Conservation (phyloP, 164 flowering plant genomes). For the Kingdonia uniflora region DNA sequence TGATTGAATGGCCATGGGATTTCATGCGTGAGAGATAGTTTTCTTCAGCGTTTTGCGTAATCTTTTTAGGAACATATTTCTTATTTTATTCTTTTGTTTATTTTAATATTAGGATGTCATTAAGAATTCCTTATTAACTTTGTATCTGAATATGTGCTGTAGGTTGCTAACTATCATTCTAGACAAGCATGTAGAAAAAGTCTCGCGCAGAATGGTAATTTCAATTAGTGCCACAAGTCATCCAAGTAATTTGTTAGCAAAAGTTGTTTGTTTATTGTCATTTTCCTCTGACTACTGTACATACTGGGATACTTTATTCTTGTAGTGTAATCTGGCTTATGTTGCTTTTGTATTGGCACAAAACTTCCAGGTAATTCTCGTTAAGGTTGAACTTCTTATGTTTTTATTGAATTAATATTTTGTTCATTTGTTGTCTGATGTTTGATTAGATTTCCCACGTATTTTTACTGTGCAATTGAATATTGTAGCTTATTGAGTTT, state of each 20-base stretch:
- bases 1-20: too few species aligned
- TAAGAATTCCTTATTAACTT: background rate
- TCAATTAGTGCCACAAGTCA: background rate
- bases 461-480: background rate
- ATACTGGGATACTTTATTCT: background rate
- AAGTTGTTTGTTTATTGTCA: too few species aligned
- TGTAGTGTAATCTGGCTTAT: slow-evolving; percentile 88
- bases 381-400: background rate
- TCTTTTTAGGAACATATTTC: slow-evolving; percentile 1
- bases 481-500: background rate
- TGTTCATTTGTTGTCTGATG: too few species aligned
- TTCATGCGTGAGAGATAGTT: too few species aligned
- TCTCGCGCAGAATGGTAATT: slow-evolving; percentile 77
- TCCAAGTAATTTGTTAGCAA: background rate
- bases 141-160: slow-evolving; percentile 9
- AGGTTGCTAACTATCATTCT: slow-evolving; percentile 61
- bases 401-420: background rate
- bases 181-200: slow-evolving; percentile 61
- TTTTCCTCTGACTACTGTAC: too few species aligned
- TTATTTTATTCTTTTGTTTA: too few species aligned
- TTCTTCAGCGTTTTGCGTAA: too few species aligned
- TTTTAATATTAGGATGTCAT: too few species aligned
- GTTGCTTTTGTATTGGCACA: slow-evolving; percentile 55
- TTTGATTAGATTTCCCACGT: background rate
- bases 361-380: slow-evolving; percentile 57